These are phyloP conservation scores for Baorangia bicolor DNA, from an alignment of 768 basidiomycete species.

Conservation along the genomic window DNA sequence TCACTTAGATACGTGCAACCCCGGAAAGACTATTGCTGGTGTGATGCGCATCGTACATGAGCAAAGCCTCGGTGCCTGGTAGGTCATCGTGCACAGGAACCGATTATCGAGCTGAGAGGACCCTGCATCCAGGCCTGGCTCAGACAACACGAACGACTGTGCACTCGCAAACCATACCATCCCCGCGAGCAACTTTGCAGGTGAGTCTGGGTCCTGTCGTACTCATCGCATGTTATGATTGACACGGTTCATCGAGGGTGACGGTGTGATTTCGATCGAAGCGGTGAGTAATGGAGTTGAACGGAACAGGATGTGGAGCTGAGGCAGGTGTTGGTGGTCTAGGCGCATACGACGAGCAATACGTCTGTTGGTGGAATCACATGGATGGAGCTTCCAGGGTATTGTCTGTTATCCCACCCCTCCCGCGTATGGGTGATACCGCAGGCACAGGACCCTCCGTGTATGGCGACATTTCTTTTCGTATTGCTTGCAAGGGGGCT, in stretches of 20 bases:
- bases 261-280: conserved; percentile 64
- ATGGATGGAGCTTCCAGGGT: conserved; percentile 60
- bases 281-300: conserved; percentile 35
- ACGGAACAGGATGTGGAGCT: background rate
- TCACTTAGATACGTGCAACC: background rate
- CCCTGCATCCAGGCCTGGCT: conserved; percentile 50
- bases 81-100: conserved; percentile 3
- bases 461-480: background rate
- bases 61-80: conserved; percentile 62
- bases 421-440: conserved; percentile 48
- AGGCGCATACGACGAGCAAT: conserved; percentile 25
- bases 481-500: background rate
- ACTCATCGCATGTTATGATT: background rate
- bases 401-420: conserved; percentile 56
- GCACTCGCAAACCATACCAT: conserved; percentile 31
- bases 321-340: background rate
- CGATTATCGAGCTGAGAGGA: background rate
- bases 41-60: conserved; percentile 64
- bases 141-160: conserved; percentile 65
- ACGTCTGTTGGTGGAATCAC: conserved; percentile 48
- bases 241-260: conserved; percentile 60
- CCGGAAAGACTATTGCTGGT: background rate
- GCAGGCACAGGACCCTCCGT: conserved; percentile 47
- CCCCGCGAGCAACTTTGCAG: background rate
- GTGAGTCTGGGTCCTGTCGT: background rate